Percentiles rank a stretch among this genome's conserved stretches.
These are phyloP conservation scores for Thelonectria blattea DNA, from an alignment of 2,329 filamentous ascomycete species.

Conservation along the genomic window DNA sequence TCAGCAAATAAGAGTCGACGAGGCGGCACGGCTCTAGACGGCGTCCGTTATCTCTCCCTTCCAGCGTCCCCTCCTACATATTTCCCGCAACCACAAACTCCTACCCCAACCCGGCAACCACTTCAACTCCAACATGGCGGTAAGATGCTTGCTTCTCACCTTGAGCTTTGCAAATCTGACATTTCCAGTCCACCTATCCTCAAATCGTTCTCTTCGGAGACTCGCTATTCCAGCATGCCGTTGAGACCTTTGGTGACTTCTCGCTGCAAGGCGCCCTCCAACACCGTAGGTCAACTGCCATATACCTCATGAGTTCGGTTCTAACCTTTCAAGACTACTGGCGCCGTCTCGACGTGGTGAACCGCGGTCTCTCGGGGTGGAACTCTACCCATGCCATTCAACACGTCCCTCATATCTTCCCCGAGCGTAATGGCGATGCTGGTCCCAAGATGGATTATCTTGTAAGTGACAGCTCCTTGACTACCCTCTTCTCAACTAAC, in stretches of 20 bases:
- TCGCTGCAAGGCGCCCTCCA: slow-evolving; percentile 76
- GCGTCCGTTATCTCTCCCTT: slow-evolving; percentile 7
- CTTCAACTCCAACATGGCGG: slow-evolving; percentile 27
- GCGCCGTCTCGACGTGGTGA: slow-evolving; percentile 83
- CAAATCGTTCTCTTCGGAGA: slow-evolving; percentile 89
- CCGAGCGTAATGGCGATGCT: slow-evolving; percentile 59
- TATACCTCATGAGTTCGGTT: not conserved
- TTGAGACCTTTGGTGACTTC: slow-evolving; percentile 69
- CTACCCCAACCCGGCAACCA: not conserved
- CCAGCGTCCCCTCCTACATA: not conserved
- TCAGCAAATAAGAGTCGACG: slow-evolving; percentile 12
- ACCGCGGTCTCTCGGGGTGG: slow-evolving; percentile 87
- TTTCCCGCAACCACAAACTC: not conserved
- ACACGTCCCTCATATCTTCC: slow-evolving; percentile 73
- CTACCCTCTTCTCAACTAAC: slow-evolving; percentile 26
- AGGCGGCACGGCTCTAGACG: slow-evolving; percentile 19
- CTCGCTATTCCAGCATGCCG: slow-evolving; percentile 78
- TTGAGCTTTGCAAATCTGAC: not conserved
- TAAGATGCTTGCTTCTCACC: slow-evolving; percentile 21
- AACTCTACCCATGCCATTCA: slow-evolving; percentile 77
- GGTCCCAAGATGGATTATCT: slow-evolving; percentile 70
- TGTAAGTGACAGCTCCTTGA: slow-evolving; percentile 49
- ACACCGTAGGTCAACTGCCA: slow-evolving; percentile 56
- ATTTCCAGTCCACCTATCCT: slow-evolving; percentile 60
- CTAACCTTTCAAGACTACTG: slow-evolving; percentile 64